Base-by-base conservation (phyloP, 2,329 filamentous ascomycete species). In the Aurifilum marmelostoma region DNA sequence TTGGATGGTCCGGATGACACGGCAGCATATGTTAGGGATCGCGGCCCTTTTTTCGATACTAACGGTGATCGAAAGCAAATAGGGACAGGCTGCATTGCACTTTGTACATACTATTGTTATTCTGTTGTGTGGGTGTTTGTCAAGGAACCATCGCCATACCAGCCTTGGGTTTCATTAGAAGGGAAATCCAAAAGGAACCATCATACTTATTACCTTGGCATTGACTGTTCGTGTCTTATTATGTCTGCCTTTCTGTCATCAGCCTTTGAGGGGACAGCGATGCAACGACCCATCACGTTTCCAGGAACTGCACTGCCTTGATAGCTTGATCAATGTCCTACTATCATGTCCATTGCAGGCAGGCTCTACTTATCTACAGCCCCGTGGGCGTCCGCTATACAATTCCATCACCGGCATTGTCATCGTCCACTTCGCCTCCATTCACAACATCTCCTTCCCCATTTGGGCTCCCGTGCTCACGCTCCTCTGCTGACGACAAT, bases 31-130 rank as follows among this genome's bases (percentile, higher is more conserved):
- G 37, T 63, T 29, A 62, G 63, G 61, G 66, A 34, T 65, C 47
- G 39, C 67, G 58, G 65, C 66, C 54, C 67, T 62, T 63, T 62
- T 63, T 69, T 65, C 65, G 47, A 67, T 71, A 67, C 59, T 63
- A 67, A 63, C 43, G 68, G 47, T 66, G 52, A 50, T 56, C 56
- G 37, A 39, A 16, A 62, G 34, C 64, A 61, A 62, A 43, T 60
- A 68, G 56, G 66, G 66, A 67, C 65, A 62, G 61, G 43, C 56
- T 66, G 64, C 66, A 68, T 70, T 63, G 68, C 60, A 68, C 59
- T 56, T 60, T 71, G 70, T 71, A 71, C 70, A 70, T 71, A 71
- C 8, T 43, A 41, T 63, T 68, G 68, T 67, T 67, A 63, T 62
- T 63, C 59, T 70, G 65, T 71, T 70, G 68, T 68, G 67, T 67